Percentiles rank a stretch among this genome's conserved stretches.
phyloP scores from a whole-genome alignment of 768 basidiomycete genomes.

The Exidia glandulosa region DNA sequence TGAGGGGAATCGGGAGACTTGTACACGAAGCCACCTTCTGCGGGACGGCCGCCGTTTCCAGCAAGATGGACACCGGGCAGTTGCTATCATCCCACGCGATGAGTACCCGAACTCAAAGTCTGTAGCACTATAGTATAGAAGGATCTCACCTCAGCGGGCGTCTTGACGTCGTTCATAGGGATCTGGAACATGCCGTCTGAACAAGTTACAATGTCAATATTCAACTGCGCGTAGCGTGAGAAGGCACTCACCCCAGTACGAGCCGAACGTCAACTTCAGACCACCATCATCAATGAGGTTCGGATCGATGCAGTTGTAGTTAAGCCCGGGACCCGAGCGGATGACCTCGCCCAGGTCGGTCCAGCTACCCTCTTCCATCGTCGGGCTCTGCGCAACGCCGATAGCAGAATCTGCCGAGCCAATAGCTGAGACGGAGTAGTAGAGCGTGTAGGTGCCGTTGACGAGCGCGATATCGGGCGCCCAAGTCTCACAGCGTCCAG shows the following conservation, averaged over 20 bases:
- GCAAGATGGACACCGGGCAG: neutral
- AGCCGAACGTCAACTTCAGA: constrained; percentile 12
- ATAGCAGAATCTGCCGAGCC: constrained; percentile 16
- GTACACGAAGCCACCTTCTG: constrained; percentile 3
- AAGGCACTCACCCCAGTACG: constrained; percentile 1
- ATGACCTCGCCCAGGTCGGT: constrained; percentile 14
- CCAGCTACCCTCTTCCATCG: constrained; percentile 16
- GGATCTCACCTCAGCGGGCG: neutral
- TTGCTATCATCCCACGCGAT: no score
- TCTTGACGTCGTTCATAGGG: neutral
- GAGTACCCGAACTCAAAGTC: no score
- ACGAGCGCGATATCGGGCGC: constrained; percentile 13
- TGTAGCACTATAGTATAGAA: no score
- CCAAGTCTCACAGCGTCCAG: constrained; percentile 12
- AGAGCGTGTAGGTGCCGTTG: constrained; percentile 12
- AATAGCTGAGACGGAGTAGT: constrained; percentile 13
- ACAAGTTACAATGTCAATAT: no score
- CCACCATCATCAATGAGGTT: constrained; percentile 10
- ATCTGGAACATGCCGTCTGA: neutral
- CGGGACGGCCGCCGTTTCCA: neutral
- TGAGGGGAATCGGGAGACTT: neutral
- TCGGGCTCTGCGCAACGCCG: constrained; percentile 12
- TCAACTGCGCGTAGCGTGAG: no score
- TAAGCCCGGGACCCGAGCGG: constrained; percentile 5
- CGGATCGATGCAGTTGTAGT: constrained; percentile 11